phyloP scores from a whole-genome alignment of 164 flowering plant species.

The Chimonanthus salicifolius region DNA sequence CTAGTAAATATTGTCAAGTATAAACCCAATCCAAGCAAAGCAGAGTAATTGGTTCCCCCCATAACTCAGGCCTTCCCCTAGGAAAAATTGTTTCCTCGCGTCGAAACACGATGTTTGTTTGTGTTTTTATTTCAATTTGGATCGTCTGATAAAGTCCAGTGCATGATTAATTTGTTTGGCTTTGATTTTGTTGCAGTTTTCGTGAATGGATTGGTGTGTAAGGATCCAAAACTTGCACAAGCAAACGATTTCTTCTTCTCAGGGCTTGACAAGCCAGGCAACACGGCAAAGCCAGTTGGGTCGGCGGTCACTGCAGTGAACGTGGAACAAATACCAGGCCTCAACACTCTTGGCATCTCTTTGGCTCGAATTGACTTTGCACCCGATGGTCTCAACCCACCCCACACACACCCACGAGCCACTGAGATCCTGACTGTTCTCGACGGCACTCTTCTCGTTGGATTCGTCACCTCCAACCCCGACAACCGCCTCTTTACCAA shows the following conservation, averaged over 20 bases:
- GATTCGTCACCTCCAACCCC: conserved; percentile 20
- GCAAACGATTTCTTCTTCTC: conserved; percentile 14
- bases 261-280: conserved; percentile 12
- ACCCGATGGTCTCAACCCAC: conserved; percentile 14
- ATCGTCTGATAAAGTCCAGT: not conserved
- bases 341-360: conserved; percentile 25
- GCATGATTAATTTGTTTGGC: not conserved
- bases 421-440: conserved; percentile 17
- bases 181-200: conserved; percentile 1
- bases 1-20: too few relatives aligned
- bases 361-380: conserved; percentile 18
- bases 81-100: not conserved
- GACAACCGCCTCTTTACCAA: conserved; percentile 12
- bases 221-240: conserved; percentile 9
- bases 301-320: conserved; percentile 12
- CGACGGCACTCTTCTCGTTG: conserved; percentile 17
- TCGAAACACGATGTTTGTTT: not conserved
- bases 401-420: conserved; percentile 23
- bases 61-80: too few relatives aligned
- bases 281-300: conserved; percentile 11
- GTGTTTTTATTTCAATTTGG: not conserved
- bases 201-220: conserved; percentile 15
- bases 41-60: too few relatives aligned
- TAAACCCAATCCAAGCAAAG: too few relatives aligned
- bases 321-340: conserved; percentile 14